phyloP scores from a whole-genome alignment of 164 flowering plant species.

The Macadamia tetraphylla region DNA sequence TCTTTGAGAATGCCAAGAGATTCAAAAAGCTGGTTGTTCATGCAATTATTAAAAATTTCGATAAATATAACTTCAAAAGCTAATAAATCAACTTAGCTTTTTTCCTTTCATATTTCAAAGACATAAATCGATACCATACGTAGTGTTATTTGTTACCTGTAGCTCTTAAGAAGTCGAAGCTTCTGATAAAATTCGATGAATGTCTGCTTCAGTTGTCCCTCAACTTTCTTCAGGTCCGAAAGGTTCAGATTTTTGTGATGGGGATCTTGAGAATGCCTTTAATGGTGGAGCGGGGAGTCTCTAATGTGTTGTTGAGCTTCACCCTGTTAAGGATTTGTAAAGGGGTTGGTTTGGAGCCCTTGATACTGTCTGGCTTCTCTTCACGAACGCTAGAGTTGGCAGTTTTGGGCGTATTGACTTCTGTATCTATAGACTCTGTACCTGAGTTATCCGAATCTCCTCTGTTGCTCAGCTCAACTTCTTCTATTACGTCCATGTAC shows the following conservation, averaged over 20 bases:
- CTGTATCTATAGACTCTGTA: conserved; percentile 6
- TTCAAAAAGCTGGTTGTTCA: conserved; percentile 44
- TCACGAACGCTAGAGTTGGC: neutral
- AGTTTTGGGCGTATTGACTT: neutral
- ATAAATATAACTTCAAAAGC: conserved; percentile 2
- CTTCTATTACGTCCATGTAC: conserved; percentile 27
- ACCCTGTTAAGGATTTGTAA: conserved; percentile 33
- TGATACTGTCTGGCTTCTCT: neutral
- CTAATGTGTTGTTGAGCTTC: conserved; percentile 25
- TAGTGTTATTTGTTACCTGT: conserved; percentile 8
- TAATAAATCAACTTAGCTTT: neutral
- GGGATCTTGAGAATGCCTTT: conserved; percentile 25
- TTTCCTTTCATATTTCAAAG: neutral
- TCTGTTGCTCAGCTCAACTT: conserved; percentile 11
- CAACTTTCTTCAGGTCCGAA: conserved; percentile 20
- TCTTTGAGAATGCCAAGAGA: conserved; percentile 56
- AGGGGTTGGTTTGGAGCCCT: conserved; percentile 29
- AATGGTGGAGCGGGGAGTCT: conserved; percentile 42
- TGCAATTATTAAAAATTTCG: conserved; percentile 3
- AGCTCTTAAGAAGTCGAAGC: conserved; percentile 23
- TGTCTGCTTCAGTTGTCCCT: conserved; percentile 14
- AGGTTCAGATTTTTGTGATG: conserved; percentile 7
- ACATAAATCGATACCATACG: neutral
- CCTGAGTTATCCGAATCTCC: conserved; percentile 9
- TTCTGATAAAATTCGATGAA: conserved; percentile 15